phyloP scores from a whole-genome alignment of 164 flowering plant species.

The Aristolochia contorta region DNA sequence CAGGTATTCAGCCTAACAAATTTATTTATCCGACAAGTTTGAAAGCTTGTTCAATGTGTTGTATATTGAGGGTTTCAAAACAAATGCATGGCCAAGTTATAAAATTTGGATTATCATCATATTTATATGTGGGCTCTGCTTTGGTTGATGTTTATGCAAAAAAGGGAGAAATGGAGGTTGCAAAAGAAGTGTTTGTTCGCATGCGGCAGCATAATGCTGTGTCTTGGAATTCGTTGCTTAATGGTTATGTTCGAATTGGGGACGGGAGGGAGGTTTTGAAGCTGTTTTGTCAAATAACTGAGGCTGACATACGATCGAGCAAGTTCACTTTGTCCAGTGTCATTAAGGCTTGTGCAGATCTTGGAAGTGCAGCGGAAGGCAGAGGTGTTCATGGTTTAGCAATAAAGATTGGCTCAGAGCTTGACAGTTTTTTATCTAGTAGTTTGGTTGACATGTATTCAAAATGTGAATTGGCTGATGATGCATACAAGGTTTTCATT shows the following conservation, averaged over 20 bases:
- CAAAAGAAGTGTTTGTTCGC: constrained; percentile 23
- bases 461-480: constrained; percentile 35
- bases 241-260: constrained; percentile 39
- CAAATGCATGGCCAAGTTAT: constrained; percentile 41
- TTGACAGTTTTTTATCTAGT: constrained; percentile 27
- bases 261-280: constrained; percentile 21
- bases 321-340: constrained; percentile 36
- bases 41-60: constrained; percentile 40
- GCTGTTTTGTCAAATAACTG: constrained; percentile 27
- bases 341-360: constrained; percentile 33
- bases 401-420: constrained; percentile 28
- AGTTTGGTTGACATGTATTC: constrained; percentile 50
- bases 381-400: constrained; percentile 28
- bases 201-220: constrained; percentile 34
- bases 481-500: constrained; percentile 33
- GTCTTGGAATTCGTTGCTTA: constrained; percentile 45
- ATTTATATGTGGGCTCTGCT: constrained; percentile 45
- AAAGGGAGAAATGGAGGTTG: constrained; percentile 33
- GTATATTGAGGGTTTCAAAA: constrained; percentile 28
- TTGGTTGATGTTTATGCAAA: constrained; percentile 51
- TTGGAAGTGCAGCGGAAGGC: constrained; percentile 21
- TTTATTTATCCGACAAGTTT: constrained; percentile 34
- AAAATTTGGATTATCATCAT: constrained; percentile 27
- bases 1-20: constrained; percentile 34
- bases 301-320: constrained; percentile 27